phyloP scores from a whole-genome alignment of 1,139 yeast species.

The Hansenula sp. region DNA sequence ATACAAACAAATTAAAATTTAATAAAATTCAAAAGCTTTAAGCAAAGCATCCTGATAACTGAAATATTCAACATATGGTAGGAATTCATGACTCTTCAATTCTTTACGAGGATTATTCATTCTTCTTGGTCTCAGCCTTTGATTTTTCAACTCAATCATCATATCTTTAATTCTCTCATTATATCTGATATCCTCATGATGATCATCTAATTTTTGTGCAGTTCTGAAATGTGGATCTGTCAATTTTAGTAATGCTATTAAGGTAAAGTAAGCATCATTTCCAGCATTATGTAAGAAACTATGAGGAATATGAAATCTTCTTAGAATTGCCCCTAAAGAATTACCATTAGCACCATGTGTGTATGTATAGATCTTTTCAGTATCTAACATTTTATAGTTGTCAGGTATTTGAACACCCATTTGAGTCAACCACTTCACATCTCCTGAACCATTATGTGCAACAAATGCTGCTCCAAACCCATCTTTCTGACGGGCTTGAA shows the following conservation, averaged over 20 bases:
- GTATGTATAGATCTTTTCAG: conserved; percentile 43
- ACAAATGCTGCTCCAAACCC: conserved; percentile 39
- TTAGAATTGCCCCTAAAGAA: conserved; percentile 46
- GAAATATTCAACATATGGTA: not conserved
- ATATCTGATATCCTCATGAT: conserved; percentile 4
- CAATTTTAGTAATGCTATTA: conserved; percentile 46
- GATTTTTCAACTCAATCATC: not conserved
- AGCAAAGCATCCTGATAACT: conserved; percentile 1
- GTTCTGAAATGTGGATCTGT: conserved; percentile 49
- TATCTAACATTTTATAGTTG: conserved; percentile 40
- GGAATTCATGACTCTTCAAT: conserved; percentile 2
- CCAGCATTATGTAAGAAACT: conserved; percentile 74
- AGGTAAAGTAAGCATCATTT: conserved; percentile 75
- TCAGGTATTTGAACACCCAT: conserved; percentile 46
- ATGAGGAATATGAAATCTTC: conserved; percentile 52
- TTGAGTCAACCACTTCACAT: conserved; percentile 45
- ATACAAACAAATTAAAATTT: not conserved
- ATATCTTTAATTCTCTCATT: not conserved
- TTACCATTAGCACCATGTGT: conserved; percentile 38
- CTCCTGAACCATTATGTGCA: conserved; percentile 69
- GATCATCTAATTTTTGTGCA: conserved; percentile 26
- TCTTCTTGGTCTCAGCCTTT: not conserved
- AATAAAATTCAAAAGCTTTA: not conserved
- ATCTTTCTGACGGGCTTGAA: conserved; percentile 20
- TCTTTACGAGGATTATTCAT: not conserved